These are phyloP conservation scores for Cyclanthera cordifolia DNA, from an alignment of 306 rosid species.

Conservation along the genomic window DNA sequence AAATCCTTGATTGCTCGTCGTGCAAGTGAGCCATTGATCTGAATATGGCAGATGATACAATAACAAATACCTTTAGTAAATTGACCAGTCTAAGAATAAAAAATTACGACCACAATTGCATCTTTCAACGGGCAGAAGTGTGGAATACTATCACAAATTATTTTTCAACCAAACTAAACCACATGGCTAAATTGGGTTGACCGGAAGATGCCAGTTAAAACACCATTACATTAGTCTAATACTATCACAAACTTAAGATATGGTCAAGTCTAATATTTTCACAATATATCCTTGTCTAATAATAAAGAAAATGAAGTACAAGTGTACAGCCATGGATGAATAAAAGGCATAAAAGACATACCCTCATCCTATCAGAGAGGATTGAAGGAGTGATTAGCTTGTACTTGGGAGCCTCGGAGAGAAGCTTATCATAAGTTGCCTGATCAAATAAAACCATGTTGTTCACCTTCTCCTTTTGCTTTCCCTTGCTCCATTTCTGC, in stretches of 20 bases:
- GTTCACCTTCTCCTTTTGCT: constrained; percentile 26
- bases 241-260: no score
- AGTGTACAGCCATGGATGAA: not conserved
- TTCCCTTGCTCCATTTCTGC: constrained; percentile 23
- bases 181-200: not conserved
- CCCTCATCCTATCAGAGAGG: constrained; percentile 23
- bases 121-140: no score
- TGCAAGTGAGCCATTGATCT: constrained; percentile 11
- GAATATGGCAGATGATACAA: not conserved
- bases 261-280: not conserved
- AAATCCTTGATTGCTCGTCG: constrained; percentile 14
- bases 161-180: not conserved
- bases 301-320: not conserved
- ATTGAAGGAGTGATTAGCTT: constrained; percentile 22
- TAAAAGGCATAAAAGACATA: not conserved
- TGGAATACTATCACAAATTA: not conserved
- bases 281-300: not conserved
- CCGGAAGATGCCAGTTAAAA: not conserved
- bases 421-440: constrained; percentile 20
- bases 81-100: no score
- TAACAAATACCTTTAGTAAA: not conserved
- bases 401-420: constrained; percentile 20
- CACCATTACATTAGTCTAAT: not conserved
- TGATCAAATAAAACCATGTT: constrained; percentile 23
- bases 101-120: no score